A percentile compares a stretch with the other conserved stretches of the same genome.
phyloP scores from a whole-genome alignment of 352 stramenopile species.

The Peronosclerospora sorghi region DNA sequence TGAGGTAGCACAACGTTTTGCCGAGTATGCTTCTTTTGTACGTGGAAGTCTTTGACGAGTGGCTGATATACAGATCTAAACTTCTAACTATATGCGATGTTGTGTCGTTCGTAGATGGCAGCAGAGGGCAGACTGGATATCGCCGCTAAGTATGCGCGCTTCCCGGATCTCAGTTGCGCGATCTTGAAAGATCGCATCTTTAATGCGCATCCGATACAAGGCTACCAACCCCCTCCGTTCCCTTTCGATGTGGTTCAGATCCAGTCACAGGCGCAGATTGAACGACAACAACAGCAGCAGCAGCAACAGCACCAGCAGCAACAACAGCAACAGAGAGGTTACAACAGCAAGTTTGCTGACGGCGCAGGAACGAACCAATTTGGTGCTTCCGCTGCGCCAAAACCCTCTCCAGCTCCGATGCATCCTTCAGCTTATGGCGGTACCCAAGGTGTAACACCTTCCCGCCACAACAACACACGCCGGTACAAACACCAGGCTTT shows the following conservation, averaged over 20 bases:
- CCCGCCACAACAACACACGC: constrained; percentile 26
- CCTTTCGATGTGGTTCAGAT: constrained; percentile 78
- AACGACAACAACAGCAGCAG: constrained; percentile 41
- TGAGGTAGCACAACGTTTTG: constrained; percentile 85
- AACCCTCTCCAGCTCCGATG: constrained; percentile 19
- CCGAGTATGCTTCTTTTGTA: constrained; percentile 73
- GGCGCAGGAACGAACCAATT: constrained; percentile 32
- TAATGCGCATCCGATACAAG: constrained; percentile 63
- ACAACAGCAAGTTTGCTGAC: constrained; percentile 21
- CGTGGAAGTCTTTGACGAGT: no score
- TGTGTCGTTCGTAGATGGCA: no score
- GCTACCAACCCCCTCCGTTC: constrained; percentile 73
- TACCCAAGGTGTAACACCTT: constrained; percentile 27
- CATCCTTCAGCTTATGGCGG: constrained; percentile 22
- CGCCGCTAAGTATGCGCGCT: constrained; percentile 88
- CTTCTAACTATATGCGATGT: background rate
- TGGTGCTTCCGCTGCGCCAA: constrained; percentile 19
- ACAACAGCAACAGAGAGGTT: constrained; percentile 27
- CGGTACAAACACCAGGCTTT: constrained; percentile 30
- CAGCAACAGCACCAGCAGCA: constrained; percentile 32
- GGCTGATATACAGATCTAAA: background rate
- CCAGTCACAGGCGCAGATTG: constrained; percentile 39
- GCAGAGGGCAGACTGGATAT: constrained; percentile 88
- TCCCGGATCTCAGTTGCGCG: constrained; percentile 56
- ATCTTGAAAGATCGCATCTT: constrained; percentile 84